These are phyloP conservation scores for Eucalyptus erythrocorys DNA, from an alignment of 345 rosid species.

Conservation along the genomic window DNA sequence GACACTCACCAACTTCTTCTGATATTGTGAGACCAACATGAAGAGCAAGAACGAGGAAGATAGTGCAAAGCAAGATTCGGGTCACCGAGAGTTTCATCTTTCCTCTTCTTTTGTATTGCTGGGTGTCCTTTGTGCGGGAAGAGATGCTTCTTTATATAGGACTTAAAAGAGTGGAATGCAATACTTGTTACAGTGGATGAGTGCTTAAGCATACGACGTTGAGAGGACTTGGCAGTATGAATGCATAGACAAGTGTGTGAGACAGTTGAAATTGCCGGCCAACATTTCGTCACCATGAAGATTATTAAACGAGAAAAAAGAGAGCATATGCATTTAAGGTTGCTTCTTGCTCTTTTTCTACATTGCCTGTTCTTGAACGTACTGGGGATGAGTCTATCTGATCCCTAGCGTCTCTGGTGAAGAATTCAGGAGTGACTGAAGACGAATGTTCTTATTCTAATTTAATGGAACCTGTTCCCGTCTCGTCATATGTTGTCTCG, in stretches of 20 bases:
- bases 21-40: not conserved
- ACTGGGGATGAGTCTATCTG: not conserved
- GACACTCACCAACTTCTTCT: slow-evolving; percentile 26
- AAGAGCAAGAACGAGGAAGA: slow-evolving; percentile 6
- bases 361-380: not conserved
- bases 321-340: not conserved
- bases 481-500: not conserved
- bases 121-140: not conserved
- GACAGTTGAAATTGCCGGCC: not conserved
- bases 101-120: not conserved
- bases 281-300: not conserved
- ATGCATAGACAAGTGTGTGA: not conserved
- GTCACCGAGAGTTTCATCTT: not conserved
- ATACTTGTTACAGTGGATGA: not conserved
- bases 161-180: not conserved
- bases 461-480: not conserved
- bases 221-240: not conserved
- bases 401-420: not conserved
- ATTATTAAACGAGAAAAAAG: not conserved
- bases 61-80: not conserved
- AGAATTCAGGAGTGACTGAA: not conserved
- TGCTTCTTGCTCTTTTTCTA: not conserved
- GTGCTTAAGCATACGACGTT: not conserved
- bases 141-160: not conserved
- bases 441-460: not conserved